Evolutionary conservation across 108 stramenopile species (phyloP).

Genomic region (Cylindrotheca closterium): DNA sequence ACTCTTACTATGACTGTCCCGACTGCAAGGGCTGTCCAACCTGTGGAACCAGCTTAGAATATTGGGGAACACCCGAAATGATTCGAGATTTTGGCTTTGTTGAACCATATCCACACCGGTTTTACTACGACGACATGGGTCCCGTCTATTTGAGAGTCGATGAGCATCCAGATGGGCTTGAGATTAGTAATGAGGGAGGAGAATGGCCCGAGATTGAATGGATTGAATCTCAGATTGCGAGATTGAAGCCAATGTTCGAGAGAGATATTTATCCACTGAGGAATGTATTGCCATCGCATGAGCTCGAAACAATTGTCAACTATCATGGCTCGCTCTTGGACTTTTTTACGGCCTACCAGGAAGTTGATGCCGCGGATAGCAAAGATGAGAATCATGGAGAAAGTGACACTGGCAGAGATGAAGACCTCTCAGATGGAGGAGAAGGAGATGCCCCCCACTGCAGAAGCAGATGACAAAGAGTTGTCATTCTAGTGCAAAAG

Average conservation of each 20-base stretch:
- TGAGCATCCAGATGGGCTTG: background rate
- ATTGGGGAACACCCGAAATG: conserved; percentile 28
- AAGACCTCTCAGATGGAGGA: too few species aligned
- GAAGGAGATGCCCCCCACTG: too few species aligned
- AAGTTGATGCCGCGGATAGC: too few species aligned
- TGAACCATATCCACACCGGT: conserved; percentile 37
- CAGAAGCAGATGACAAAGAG: too few species aligned
- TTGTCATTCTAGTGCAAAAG: too few species aligned
- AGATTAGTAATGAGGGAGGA: background rate
- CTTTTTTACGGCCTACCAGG: background rate
- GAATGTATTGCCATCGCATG: background rate
- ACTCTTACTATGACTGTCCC: conserved; percentile 9
- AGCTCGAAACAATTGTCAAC: background rate
- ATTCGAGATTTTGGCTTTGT: conserved; percentile 38
- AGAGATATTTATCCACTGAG: background rate
- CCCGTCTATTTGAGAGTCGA: background rate
- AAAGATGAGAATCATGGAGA: too few species aligned
- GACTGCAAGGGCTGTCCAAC: conserved; percentile 7
- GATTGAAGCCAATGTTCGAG: background rate
- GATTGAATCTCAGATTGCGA: background rate
- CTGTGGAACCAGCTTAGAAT: background rate
- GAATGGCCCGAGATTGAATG: background rate
- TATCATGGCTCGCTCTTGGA: background rate
- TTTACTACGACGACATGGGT: background rate
- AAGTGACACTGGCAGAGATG: too few species aligned